Evolutionary conservation across 768 basidiomycete species (phyloP).

Genomic region (Agaricus sinodeliciosus): DNA sequence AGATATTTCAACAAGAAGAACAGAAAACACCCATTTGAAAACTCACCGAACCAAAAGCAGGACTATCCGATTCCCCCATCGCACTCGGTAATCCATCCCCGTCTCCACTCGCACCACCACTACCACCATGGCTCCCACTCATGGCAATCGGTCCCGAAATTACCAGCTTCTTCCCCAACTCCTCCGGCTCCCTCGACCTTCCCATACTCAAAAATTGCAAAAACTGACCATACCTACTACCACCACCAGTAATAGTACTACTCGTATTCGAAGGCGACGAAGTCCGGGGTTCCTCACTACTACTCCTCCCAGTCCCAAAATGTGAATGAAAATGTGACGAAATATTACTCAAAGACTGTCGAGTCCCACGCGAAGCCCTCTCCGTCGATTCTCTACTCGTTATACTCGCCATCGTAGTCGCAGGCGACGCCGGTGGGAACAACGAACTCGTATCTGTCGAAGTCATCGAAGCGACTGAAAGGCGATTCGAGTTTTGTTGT

Average conservation of each 20-base stretch:
- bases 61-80: constrained; percentile 36
- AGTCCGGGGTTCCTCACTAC: not conserved
- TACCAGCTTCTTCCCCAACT: constrained; percentile 30
- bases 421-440: constrained; percentile 31
- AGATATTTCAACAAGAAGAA: not conserved
- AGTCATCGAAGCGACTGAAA: constrained; percentile 55
- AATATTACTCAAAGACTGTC: not conserved
- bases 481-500: constrained; percentile 32
- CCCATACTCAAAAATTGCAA: constrained; percentile 58
- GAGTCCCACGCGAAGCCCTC: not conserved
- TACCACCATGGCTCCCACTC: constrained; percentile 3
- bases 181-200: constrained; percentile 38
- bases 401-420: constrained; percentile 22
- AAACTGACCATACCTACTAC: constrained; percentile 41
- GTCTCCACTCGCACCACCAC: constrained; percentile 1
- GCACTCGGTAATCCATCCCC: not conserved
- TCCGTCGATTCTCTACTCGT: constrained; percentile 6
- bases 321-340: constrained; percentile 11
- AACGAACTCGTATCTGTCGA: constrained; percentile 21
- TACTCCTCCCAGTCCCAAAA: not conserved
- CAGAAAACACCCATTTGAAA: not conserved
- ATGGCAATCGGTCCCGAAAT: constrained; percentile 68
- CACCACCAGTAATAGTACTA: not conserved
- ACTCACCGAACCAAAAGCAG: constrained; percentile 63
- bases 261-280: not conserved